Evolutionary conservation across 2,329 filamentous ascomycete species (phyloP).

Genomic region (Cadophora sp.): DNA sequence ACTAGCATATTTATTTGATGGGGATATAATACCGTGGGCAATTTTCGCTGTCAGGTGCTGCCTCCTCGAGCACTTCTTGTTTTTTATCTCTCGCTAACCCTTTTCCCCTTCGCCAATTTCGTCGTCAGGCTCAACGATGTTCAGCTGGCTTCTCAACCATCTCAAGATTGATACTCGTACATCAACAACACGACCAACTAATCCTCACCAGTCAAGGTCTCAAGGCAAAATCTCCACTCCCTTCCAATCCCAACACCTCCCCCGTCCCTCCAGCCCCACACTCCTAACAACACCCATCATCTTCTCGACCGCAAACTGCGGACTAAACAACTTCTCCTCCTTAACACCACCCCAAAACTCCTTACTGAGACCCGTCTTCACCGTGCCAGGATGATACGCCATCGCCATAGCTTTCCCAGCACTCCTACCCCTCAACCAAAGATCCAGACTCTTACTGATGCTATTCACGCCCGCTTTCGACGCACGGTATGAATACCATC

Average conservation of each 20-base stretch:
- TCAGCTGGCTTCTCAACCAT: no score
- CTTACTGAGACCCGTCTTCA: conserved; percentile 74
- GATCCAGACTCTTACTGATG: conserved; percentile 74
- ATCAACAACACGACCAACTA: background rate
- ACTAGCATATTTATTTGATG: background rate
- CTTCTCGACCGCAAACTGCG: conserved; percentile 69
- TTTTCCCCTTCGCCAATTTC: background rate
- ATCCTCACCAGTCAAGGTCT: conserved; percentile 22
- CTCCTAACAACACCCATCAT: conserved; percentile 64
- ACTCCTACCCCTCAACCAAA: conserved; percentile 63
- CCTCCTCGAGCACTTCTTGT: background rate
- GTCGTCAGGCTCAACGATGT: background rate
- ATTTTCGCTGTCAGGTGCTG: background rate
- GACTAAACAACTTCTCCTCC: conserved; percentile 67
- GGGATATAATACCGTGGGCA: background rate
- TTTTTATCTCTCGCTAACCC: background rate
- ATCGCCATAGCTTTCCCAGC: conserved; percentile 71
- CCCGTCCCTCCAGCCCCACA: conserved; percentile 58
- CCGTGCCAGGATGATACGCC: conserved; percentile 80
- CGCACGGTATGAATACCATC: conserved; percentile 83
- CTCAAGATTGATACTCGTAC: background rate
- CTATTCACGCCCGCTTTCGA: conserved; percentile 79
- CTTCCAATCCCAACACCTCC: conserved; percentile 74
- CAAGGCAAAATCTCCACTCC: conserved; percentile 61
- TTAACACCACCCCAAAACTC: conserved; percentile 74